These are phyloP conservation scores for Aspergillus indologenus DNA, from an alignment of 495 filamentous ascomycete genomes.

Conservation along the genomic window DNA sequence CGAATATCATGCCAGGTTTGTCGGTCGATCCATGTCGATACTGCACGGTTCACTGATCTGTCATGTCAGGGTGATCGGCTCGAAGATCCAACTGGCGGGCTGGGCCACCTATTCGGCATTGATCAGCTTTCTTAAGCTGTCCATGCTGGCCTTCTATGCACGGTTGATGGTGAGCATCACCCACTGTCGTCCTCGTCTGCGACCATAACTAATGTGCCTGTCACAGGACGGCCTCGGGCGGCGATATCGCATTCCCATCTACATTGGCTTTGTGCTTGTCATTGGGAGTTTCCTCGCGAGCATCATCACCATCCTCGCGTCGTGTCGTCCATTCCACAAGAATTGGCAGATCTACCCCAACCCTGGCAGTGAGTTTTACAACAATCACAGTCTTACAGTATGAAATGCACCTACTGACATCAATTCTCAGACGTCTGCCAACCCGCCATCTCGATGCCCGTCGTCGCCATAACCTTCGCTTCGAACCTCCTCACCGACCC, in stretches of 20 bases:
- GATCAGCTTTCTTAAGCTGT: conserved; percentile 50
- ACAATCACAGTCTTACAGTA: too few relatives aligned
- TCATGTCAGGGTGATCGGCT: conserved; percentile 41
- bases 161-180: conserved; percentile 55
- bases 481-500: conserved; percentile 49
- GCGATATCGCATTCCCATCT: conserved; percentile 41
- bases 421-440: conserved; percentile 50
- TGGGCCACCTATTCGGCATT: conserved; percentile 53
- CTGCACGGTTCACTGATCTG: conserved; percentile 1
- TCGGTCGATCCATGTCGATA: neutral
- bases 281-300: conserved; percentile 43
- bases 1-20: conserved; percentile 35
- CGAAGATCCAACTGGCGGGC: conserved; percentile 52
- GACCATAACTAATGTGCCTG: neutral
- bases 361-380: conserved; percentile 49
- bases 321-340: conserved; percentile 46
- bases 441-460: conserved; percentile 43
- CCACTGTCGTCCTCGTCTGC: conserved; percentile 6
- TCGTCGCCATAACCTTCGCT: conserved; percentile 45
- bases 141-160: conserved; percentile 52
- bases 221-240: conserved; percentile 33
- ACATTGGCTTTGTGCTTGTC: conserved; percentile 46
- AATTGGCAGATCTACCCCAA: conserved; percentile 58
- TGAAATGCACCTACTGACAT: too few relatives aligned
- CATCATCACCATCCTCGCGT: conserved; percentile 42